Evolutionary conservation across 2,329 filamentous ascomycete species (phyloP), one percentile per base, ranked within the genome.

Genomic region (Madurella fahalii): DNA sequence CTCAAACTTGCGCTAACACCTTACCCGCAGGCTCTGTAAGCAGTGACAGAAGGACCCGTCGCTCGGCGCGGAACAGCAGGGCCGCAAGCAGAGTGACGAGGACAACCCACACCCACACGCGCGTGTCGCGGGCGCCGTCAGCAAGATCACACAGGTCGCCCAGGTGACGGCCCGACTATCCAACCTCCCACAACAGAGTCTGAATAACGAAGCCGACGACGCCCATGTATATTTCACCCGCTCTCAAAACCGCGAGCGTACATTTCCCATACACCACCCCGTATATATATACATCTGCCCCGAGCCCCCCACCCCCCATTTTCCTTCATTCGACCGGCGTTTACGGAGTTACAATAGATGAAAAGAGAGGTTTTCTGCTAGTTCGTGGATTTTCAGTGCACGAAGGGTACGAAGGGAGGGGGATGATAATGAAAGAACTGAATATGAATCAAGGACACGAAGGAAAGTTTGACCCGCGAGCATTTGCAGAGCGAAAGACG

Each of bases 21-120:
- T 16, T 11, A n/a, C 55, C 60, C 73, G 63, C 63, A 76, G 77
- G 74, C 66, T 79, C 76, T 63, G 47, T 60, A 16, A 65, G 62
- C 52, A 61, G 58, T 47, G 61, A 63, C 51, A 57, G 62, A 47
- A 57, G 62, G 16, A 63, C 61, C 40, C 60, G 65, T 20, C 63
- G 63, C 30, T 63, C 65, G 2, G 54, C 57, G 7, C 57, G 61
- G 20, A 54, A 60, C 11, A 60, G 64, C 44, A 53, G 57, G 15
- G 60, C 63, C 37, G 61, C 61, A 9, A 65, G 62, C 46, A 61
- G 67, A 42, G 62, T 63, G 42, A 65, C 61, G 9, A 50, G 64
- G 34, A 68, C 64, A 2, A 63, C 62, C 8, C 52, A 58, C 50
- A 58, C 56, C 50, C 56, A 44, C 13, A 66, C 65, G 4, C 65